A percentile compares a stretch with the other conserved stretches of the same genome.
Conservation (phyloP, 805 yeast species). For the Ogataea paradorogensis region DNA sequence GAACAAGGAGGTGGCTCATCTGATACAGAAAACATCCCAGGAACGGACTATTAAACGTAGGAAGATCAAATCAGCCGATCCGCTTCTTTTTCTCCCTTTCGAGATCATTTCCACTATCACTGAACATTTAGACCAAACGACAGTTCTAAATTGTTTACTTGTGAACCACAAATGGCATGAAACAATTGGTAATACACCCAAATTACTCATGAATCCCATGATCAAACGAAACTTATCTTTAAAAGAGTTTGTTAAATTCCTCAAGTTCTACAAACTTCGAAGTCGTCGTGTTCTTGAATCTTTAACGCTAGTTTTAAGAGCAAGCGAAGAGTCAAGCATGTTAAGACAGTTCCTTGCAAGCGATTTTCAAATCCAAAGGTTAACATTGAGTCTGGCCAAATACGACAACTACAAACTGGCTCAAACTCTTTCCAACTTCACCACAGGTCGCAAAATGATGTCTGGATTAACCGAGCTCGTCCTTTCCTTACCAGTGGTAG, state of each 20-base stretch:
- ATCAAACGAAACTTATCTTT: constrained; percentile 10
- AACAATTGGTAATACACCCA: constrained; percentile 9
- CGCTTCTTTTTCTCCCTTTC: constrained; percentile 24
- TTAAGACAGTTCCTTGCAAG: constrained; percentile 13
- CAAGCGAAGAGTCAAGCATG: constrained; percentile 19
- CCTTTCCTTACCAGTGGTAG: constrained; percentile 15
- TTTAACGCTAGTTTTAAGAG: constrained; percentile 7
- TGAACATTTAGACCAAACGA: constrained; percentile 13
- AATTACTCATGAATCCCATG: constrained; percentile 12
- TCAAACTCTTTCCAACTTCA: constrained; percentile 7
- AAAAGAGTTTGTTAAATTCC: constrained; percentile 16
- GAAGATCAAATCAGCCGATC: constrained; percentile 18
- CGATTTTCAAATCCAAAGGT: constrained; percentile 7
- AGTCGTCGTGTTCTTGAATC: constrained; percentile 9
- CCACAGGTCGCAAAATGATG: constrained; percentile 14
- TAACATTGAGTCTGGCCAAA: constrained; percentile 8
- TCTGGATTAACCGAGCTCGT: constrained; percentile 11
- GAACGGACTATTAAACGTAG: constrained; percentile 1
- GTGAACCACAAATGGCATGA: constrained; percentile 23
- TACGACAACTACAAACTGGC: constrained; percentile 11
- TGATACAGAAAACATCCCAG: constrained; percentile 2
- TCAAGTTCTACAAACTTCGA: constrained; percentile 12
- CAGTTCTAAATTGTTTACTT: constrained; percentile 14
- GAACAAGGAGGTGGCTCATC: constrained; percentile 13
- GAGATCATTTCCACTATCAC: constrained; percentile 22